These are phyloP conservation scores for Entoloma clypeatum DNA, from an alignment of 1,284 basidiomycete species.

Conservation along the genomic window DNA sequence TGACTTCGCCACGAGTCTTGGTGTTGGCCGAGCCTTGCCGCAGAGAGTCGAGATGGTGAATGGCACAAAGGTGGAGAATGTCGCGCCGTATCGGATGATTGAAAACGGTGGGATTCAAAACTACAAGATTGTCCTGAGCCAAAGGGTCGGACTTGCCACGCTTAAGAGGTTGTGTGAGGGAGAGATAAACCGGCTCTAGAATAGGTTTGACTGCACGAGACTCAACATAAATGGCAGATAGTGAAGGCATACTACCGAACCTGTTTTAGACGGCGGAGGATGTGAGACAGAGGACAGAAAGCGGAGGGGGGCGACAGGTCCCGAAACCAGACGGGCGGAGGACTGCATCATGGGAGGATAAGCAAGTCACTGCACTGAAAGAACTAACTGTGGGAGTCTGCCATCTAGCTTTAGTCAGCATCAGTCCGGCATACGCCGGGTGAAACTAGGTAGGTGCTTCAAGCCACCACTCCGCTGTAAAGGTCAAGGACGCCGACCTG, in stretches of 20 bases:
- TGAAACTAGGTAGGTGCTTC: constrained; percentile 35
- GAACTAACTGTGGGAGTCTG: too few relatives aligned
- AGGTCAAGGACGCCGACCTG: constrained; percentile 35
- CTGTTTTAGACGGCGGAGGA: constrained; percentile 11
- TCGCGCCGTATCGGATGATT: constrained; percentile 84
- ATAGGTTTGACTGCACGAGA: constrained; percentile 36
- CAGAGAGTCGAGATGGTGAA: constrained; percentile 84
- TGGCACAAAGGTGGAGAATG: constrained; percentile 90
- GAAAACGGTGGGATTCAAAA: constrained; percentile 83
- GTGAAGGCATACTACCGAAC: constrained; percentile 8
- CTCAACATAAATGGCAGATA: neutral
- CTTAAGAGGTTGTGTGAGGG: constrained; percentile 55
- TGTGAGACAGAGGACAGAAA: neutral
- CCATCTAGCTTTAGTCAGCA: constrained; percentile 35
- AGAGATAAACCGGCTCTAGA: constrained; percentile 51
- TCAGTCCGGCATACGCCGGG: constrained; percentile 31
- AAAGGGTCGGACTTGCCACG: constrained; percentile 36
- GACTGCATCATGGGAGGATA: neutral
- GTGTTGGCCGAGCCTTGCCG: constrained; percentile 90
- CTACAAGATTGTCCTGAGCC: constrained; percentile 52
- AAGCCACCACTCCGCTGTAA: constrained; percentile 33
- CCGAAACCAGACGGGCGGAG: neutral
- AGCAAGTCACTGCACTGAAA: neutral
- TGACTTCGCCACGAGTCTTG: constrained; percentile 88
- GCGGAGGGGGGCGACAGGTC: neutral